Evolutionary conservation across 2,329 filamentous ascomycete species (phyloP).

Genomic region (Colletotrichum liaoningense): DNA sequence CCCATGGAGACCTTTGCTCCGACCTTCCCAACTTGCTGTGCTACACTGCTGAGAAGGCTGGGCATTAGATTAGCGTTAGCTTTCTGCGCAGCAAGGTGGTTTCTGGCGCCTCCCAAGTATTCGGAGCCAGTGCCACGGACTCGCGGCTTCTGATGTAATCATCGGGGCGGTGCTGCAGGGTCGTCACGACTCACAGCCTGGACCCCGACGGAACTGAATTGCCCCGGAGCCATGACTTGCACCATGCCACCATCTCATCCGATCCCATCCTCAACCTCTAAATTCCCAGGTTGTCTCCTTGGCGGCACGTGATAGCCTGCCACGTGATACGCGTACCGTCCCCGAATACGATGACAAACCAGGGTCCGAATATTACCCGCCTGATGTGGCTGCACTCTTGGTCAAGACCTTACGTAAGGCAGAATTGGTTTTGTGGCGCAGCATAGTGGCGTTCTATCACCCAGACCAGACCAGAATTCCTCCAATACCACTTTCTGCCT

Average conservation of each 20-base stretch:
- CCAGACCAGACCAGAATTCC: not conserved
- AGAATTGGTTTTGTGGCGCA: not conserved
- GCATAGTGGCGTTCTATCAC: not conserved
- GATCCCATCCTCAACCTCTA: not conserved
- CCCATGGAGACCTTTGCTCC: constrained; percentile 20
- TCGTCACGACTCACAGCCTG: constrained; percentile 13
- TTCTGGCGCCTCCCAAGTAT: not conserved
- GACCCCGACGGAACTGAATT: constrained; percentile 24
- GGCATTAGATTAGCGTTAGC: not conserved
- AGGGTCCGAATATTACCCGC: not conserved
- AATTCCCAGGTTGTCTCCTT: not conserved
- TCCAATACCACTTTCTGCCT: too few species aligned
- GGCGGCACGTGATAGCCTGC: not conserved
- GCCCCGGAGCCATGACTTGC: constrained; percentile 18
- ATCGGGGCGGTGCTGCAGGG: constrained; percentile 23
- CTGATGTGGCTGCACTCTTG: not conserved
- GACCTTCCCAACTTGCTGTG: not conserved
- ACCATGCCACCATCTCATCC: not conserved
- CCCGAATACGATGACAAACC: too few species aligned
- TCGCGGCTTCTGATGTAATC: constrained; percentile 34
- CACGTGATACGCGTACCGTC: not conserved
- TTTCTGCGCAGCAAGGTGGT: not conserved
- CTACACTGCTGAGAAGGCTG: not conserved
- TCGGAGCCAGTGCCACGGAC: constrained; percentile 5
- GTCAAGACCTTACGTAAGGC: not conserved